phyloP scores from a whole-genome alignment of 805 yeast genomes.

The Zygoascus flipseniorum region DNA sequence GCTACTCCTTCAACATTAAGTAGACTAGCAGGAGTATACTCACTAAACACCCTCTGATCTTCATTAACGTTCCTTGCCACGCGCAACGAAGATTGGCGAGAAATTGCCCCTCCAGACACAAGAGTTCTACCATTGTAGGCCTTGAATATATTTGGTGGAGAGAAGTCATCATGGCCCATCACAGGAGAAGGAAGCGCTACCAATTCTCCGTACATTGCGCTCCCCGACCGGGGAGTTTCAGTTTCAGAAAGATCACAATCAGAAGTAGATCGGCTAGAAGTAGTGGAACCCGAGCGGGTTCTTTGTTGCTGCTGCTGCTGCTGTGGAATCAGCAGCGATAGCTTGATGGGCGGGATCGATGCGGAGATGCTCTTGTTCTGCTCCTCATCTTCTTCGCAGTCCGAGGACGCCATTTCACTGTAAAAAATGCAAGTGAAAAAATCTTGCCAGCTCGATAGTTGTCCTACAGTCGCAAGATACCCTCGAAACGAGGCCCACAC shows the following conservation, averaged over 20 bases:
- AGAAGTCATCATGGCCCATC: constrained; percentile 4
- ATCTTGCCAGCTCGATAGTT: no score
- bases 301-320: background rate
- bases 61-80: background rate
- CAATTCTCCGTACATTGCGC: constrained; percentile 5
- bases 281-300: no score
- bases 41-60: constrained; percentile 7
- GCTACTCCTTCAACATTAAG: background rate
- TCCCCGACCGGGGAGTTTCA: background rate
- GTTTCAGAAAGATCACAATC: background rate
- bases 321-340: background rate
- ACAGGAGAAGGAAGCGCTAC: constrained; percentile 14
- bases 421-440: no score
- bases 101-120: constrained; percentile 9
- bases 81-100: constrained; percentile 13
- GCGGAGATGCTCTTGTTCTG: background rate
- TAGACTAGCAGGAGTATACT: constrained; percentile 8
- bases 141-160: constrained; percentile 4
- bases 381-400: background rate
- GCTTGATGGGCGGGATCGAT: background rate
- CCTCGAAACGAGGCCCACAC: no score
- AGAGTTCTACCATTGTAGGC: constrained; percentile 11
- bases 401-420: no score
- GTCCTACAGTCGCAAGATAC: no score
- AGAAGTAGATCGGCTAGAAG: background rate